Percentiles rank a stretch among this genome's conserved stretches.
Evolutionary conservation across 495 filamentous ascomycete genomes (phyloP).

Genomic region (Daldinia bambusicola): DNA sequence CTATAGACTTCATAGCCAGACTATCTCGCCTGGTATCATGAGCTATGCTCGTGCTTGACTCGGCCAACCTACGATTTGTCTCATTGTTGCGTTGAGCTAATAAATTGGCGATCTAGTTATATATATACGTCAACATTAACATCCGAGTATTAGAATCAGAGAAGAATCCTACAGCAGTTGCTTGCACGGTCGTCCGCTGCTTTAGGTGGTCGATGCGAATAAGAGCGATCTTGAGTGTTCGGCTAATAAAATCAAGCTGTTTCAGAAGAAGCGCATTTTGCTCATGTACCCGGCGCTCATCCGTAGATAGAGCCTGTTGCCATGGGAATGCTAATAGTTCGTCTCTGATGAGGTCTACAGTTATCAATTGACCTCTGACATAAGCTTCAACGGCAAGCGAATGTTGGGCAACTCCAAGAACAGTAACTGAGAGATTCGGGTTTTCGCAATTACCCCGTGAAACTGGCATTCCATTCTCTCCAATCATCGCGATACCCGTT

Average conservation of each 20-base stretch:
- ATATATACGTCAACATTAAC: not conserved
- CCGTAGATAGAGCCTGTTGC: not conserved
- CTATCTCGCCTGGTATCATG: constrained; percentile 47
- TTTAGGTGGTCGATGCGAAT: constrained; percentile 23
- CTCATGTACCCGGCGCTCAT: not conserved
- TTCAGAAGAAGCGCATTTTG: constrained; percentile 25
- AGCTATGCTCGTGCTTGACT: constrained; percentile 29
- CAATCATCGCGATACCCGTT: constrained; percentile 28
- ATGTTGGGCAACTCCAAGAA: constrained; percentile 22
- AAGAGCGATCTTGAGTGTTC: constrained; percentile 18
- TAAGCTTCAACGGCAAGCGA: constrained; percentile 23
- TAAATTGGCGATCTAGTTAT: constrained; percentile 26
- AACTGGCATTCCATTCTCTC: constrained; percentile 22
- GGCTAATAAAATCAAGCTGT: constrained; percentile 23
- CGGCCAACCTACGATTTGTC: constrained; percentile 17
- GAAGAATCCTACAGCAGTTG: constrained; percentile 16
- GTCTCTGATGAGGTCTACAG: constrained; percentile 12
- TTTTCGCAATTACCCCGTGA: constrained; percentile 26
- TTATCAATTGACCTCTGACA: constrained; percentile 13
- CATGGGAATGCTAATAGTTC: constrained; percentile 25
- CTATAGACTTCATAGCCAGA: constrained; percentile 57
- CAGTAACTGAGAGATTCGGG: constrained; percentile 11
- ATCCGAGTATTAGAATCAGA: not conserved
- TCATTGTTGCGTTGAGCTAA: constrained; percentile 27
- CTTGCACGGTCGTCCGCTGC: constrained; percentile 24